phyloP scores from a whole-genome alignment of 139 green algal genomes.

The Trebouxia sp. region DNA sequence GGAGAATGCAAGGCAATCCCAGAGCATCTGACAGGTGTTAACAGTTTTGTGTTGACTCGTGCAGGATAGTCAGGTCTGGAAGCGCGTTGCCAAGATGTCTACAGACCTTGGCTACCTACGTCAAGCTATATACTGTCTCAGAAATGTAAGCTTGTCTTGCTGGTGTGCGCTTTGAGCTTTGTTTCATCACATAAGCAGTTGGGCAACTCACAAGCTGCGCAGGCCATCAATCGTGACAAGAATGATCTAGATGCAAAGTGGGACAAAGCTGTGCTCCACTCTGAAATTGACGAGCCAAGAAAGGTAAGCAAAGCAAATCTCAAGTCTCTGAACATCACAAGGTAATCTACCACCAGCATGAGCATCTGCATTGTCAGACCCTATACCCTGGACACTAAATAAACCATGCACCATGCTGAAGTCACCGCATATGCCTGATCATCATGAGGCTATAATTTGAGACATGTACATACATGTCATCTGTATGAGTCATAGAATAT shows the following conservation, averaged over 20 bases:
- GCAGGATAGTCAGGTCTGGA: constrained; percentile 76
- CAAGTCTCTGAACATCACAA: not conserved
- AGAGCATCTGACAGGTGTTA: no score
- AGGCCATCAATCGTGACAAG: constrained; percentile 56
- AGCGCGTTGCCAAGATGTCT: constrained; percentile 70
- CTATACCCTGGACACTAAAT: not conserved
- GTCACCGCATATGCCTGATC: not conserved
- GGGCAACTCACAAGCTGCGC: not conserved
- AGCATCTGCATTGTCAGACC: not conserved
- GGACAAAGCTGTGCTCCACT: constrained; percentile 72
- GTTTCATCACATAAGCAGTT: not conserved
- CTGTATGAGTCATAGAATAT: not conserved
- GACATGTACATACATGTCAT: not conserved
- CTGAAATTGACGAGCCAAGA: constrained; percentile 47
- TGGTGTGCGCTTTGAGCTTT: not conserved
- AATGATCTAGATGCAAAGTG: constrained; percentile 71
- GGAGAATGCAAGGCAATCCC: no score
- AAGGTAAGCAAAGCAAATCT: constrained; percentile 30
- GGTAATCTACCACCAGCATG: not conserved
- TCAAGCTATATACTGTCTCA: constrained; percentile 88
- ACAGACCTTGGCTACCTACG: constrained; percentile 69
- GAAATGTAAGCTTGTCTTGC: constrained; percentile 49
- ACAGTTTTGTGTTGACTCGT: no score
- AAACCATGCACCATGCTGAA: not conserved
- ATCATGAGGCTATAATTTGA: not conserved